phyloP scores from a whole-genome alignment of 805 yeast genomes.

The Metschnikowia noctiluminum region DNA sequence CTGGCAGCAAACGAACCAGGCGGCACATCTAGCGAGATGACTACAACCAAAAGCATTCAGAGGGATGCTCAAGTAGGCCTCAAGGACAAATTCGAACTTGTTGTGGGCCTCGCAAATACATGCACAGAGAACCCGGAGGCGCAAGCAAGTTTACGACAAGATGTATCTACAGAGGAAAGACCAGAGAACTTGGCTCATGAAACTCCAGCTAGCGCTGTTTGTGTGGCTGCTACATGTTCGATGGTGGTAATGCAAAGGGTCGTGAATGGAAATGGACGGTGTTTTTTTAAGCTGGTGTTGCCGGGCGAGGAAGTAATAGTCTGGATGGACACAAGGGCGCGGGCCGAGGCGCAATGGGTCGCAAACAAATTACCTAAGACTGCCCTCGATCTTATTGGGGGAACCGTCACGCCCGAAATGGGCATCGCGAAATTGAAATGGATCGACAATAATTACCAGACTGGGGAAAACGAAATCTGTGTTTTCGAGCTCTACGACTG shows the following conservation, averaged over 20 bases:
- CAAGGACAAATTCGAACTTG: too few relatives aligned
- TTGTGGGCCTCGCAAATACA: too few relatives aligned
- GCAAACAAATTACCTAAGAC: constrained; percentile 23
- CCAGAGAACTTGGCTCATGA: too few relatives aligned
- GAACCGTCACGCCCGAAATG: constrained; percentile 53
- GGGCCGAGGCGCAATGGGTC: constrained; percentile 27
- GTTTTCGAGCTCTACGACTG: constrained; percentile 55
- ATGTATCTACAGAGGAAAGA: too few relatives aligned
- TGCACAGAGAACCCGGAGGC: too few relatives aligned
- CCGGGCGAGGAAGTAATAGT: constrained; percentile 42
- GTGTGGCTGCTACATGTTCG: constrained; percentile 58
- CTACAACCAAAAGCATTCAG: too few relatives aligned
- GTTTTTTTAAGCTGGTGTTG: constrained; percentile 29
- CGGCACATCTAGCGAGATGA: too few relatives aligned
- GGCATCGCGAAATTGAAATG: constrained; percentile 51
- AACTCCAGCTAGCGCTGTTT: constrained; percentile 11
- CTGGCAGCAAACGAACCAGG: too few relatives aligned
- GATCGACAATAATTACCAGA: constrained; percentile 25
- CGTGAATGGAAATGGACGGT: constrained; percentile 12
- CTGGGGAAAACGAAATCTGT: constrained; percentile 16
- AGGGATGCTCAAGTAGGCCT: too few relatives aligned
- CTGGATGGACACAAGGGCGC: constrained; percentile 59
- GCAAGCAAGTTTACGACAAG: too few relatives aligned
- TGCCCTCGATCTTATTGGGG: constrained; percentile 34
- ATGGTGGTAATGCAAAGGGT: constrained; percentile 42